A percentile compares a stretch with the other conserved stretches of the same genome.
Evolutionary conservation across 2,329 filamentous ascomycete genomes (phyloP).

Genomic region (Metarhizium sp.): DNA sequence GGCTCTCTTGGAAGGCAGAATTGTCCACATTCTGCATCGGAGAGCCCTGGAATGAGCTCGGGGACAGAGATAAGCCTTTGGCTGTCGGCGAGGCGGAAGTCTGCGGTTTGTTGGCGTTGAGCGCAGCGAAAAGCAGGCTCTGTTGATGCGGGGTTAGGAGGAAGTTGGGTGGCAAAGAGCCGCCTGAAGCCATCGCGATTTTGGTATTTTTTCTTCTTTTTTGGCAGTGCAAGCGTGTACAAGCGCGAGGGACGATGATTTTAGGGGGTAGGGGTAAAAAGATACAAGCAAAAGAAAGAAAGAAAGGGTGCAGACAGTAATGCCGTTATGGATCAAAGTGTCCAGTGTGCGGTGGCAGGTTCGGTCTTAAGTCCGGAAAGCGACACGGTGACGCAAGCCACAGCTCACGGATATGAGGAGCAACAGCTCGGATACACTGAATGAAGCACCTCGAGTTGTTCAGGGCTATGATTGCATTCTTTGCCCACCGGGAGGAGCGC

Average conservation of each 20-base stretch:
- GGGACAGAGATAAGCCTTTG: conserved; percentile 34
- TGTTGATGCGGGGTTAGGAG: conserved; percentile 70
- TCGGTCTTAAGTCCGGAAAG: conserved; percentile 3
- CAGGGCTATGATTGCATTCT: too few species aligned
- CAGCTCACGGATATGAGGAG: neutral
- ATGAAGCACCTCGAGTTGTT: neutral
- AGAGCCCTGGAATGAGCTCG: conserved; percentile 40
- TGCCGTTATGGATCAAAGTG: neutral
- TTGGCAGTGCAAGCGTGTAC: too few species aligned
- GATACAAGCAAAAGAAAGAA: too few species aligned
- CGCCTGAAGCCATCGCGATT: conserved; percentile 39
- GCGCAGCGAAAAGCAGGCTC: conserved; percentile 63
- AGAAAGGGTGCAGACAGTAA: neutral
- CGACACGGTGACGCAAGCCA: neutral
- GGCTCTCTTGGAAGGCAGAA: conserved; percentile 58
- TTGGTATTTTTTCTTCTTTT: neutral
- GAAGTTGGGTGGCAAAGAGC: conserved; percentile 42
- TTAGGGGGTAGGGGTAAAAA: too few species aligned
- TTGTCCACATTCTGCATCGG: conserved; percentile 30
- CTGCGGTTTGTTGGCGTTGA: conserved; percentile 56
- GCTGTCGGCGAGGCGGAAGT: conserved; percentile 23
- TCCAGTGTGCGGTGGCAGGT: neutral
- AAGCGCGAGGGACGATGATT: too few species aligned
- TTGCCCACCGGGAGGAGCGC: too few species aligned
- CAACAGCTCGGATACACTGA: neutral